phyloP scores from a whole-genome alignment of 495 filamentous ascomycete genomes.

The Neurospora sp. region DNA sequence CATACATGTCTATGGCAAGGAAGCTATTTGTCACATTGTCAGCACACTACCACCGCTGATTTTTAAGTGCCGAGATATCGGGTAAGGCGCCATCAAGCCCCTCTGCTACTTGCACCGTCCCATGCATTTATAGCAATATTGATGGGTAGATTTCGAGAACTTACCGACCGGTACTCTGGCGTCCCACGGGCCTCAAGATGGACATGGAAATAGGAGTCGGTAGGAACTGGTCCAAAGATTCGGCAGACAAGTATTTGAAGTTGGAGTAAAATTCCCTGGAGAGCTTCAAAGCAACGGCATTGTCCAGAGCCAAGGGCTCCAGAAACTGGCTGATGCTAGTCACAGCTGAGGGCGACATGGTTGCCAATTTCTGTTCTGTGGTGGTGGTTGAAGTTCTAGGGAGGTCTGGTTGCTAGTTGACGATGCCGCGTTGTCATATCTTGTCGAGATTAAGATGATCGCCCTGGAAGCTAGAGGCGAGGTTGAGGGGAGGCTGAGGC shows the following conservation, averaged over 20 bases:
- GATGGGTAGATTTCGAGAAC: slow-evolving; percentile 7
- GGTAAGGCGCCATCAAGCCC: neutral
- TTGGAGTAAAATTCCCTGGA: slow-evolving; percentile 50
- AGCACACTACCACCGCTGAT: neutral
- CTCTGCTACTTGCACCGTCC: neutral
- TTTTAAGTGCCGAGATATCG: neutral
- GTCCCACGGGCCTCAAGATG: slow-evolving; percentile 46
- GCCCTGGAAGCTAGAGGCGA: neutral
- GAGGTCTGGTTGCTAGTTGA: neutral
- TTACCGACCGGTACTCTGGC: slow-evolving; percentile 48
- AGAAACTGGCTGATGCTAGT: slow-evolving; percentile 28
- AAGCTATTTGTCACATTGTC: slow-evolving; percentile 35
- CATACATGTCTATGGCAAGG: slow-evolving; percentile 66
- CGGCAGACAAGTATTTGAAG: slow-evolving; percentile 53
- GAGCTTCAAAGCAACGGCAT: slow-evolving; percentile 43
- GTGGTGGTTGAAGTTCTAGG: neutral
- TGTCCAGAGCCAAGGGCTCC: slow-evolving; percentile 32
- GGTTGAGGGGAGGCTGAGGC: neutral
- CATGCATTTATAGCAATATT: neutral
- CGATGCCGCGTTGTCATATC: neutral
- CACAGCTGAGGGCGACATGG: slow-evolving; percentile 18
- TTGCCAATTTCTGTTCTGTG: slow-evolving; percentile 5
- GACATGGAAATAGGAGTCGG: slow-evolving; percentile 66
- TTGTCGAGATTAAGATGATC: neutral
- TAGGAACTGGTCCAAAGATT: slow-evolving; percentile 63